Evolutionary conservation across 352 stramenopile species (phyloP).

Genomic region (Peronospora destructor): DNA sequence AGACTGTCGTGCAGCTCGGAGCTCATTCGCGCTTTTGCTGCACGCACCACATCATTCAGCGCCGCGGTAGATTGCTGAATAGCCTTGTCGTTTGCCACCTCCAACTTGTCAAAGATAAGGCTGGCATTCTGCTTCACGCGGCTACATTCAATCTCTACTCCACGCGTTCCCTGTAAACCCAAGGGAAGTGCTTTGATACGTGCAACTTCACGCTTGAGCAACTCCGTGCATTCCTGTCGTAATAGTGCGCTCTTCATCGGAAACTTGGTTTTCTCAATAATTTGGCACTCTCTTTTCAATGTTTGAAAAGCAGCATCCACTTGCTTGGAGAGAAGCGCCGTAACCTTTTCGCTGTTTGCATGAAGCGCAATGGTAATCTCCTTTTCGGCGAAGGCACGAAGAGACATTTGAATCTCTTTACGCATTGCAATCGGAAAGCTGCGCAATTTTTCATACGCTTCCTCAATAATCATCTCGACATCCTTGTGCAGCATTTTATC

Average conservation of each 20-base stretch:
- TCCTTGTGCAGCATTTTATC: conserved; percentile 49
- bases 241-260: conserved; percentile 55
- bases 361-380: conserved; percentile 68
- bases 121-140: conserved; percentile 51
- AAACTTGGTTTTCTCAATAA: conserved; percentile 52
- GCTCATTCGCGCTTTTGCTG: conserved; percentile 53
- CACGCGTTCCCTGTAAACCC: conserved; percentile 38
- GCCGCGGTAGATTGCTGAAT: conserved; percentile 49
- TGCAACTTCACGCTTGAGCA: conserved; percentile 41
- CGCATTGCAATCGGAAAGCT: conserved; percentile 41
- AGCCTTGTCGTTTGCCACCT: conserved; percentile 65
- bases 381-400: conserved; percentile 48
- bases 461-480: conserved; percentile 47
- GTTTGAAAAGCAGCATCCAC: conserved; percentile 48
- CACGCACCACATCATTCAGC: conserved; percentile 46
- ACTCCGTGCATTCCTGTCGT: conserved; percentile 39
- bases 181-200: conserved; percentile 46
- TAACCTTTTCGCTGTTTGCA: conserved; percentile 64
- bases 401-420: conserved; percentile 52
- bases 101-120: conserved; percentile 66
- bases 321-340: conserved; percentile 39
- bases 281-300: conserved; percentile 44
- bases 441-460: conserved; percentile 47
- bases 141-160: conserved; percentile 45
- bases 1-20: conserved; percentile 54